phyloP scores from a whole-genome alignment of 768 basidiomycete genomes.

The Phlegmacium glaucopus region DNA sequence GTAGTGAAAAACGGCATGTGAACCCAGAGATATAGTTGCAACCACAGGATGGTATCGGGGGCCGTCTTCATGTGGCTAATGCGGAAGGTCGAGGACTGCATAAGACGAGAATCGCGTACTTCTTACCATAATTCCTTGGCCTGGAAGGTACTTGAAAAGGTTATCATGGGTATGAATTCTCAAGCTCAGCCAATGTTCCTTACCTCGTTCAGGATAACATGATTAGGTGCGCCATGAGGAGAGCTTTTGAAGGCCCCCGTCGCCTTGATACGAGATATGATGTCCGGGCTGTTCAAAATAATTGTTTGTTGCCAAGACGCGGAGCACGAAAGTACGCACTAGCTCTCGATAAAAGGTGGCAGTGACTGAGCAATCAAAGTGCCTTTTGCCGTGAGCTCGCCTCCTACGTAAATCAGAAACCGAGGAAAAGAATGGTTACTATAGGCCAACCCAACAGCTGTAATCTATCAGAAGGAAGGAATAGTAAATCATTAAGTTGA shows the following conservation, averaged over 20 bases:
- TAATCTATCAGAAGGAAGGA: conserved; percentile 37
- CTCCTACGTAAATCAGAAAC: conserved; percentile 42
- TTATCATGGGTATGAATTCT: conserved; percentile 1
- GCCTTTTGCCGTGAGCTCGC: conserved; percentile 69
- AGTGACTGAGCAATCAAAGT: conserved; percentile 65
- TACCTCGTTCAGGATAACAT: conserved; percentile 87
- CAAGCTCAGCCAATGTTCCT: conserved; percentile 12
- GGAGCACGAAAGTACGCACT: conserved; percentile 40
- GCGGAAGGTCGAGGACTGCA: conserved; percentile 7
- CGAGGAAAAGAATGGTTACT: neutral
- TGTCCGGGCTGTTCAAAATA: conserved; percentile 58
- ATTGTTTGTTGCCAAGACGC: conserved; percentile 1
- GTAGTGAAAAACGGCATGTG: conserved; percentile 82
- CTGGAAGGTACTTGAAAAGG: conserved; percentile 64
- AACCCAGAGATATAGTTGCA: conserved; percentile 85
- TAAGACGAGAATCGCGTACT: conserved; percentile 1
- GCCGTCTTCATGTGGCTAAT: conserved; percentile 90
- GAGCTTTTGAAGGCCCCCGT: conserved; percentile 63
- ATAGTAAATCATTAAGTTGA: neutral
- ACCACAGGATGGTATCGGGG: conserved; percentile 86
- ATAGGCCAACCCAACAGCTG: conserved; percentile 64
- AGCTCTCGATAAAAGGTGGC: conserved; percentile 66
- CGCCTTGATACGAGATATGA: conserved; percentile 64
- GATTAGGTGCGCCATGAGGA: conserved; percentile 74
- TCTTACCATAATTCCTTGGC: conserved; percentile 90